Conservation (phyloP, 768 basidiomycete species). For the Suillus tomentosus region DNA sequence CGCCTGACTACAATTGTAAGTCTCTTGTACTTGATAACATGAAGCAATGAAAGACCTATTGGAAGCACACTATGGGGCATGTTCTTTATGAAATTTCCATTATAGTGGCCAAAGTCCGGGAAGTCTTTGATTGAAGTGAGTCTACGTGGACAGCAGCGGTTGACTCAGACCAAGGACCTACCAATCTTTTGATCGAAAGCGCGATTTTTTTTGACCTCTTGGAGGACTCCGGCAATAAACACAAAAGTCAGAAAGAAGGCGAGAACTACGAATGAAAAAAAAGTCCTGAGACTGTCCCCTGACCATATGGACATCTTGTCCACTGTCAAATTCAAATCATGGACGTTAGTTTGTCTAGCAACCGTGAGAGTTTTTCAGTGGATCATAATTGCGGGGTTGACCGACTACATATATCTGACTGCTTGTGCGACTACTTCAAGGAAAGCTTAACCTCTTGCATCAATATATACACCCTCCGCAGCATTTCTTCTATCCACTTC, state of each 20-base stretch:
- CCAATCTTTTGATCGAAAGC: conserved; percentile 19
- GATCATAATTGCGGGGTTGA: neutral
- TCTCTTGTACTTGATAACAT: neutral
- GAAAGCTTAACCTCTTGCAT: neutral
- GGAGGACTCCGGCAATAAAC: conserved; percentile 37
- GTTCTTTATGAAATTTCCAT: conserved; percentile 34
- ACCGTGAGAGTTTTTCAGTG: neutral
- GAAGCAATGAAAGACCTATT: conserved; percentile 39
- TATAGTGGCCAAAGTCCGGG: conserved; percentile 61
- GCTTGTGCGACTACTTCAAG: neutral
- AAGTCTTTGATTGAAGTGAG: conserved; percentile 32
- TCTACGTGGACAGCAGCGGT: neutral
- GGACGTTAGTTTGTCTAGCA: conserved; percentile 1
- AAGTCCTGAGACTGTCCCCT: neutral
- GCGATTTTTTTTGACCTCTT: conserved; percentile 11
- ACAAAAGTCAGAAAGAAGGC: conserved; percentile 46
- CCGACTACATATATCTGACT: neutral
- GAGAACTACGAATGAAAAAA: conserved; percentile 39
- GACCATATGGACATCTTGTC: neutral
- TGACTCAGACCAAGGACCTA: conserved; percentile 3
- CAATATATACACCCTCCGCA: conserved; percentile 37
- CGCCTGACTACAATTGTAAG: conserved; percentile 38
- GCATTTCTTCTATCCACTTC: conserved; percentile 54
- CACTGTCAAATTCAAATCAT: neutral
- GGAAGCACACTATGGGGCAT: conserved; percentile 55